Evolutionary conservation across 305 asterid genomes (phyloP).

Genomic region (Fraxinus floribunda): DNA sequence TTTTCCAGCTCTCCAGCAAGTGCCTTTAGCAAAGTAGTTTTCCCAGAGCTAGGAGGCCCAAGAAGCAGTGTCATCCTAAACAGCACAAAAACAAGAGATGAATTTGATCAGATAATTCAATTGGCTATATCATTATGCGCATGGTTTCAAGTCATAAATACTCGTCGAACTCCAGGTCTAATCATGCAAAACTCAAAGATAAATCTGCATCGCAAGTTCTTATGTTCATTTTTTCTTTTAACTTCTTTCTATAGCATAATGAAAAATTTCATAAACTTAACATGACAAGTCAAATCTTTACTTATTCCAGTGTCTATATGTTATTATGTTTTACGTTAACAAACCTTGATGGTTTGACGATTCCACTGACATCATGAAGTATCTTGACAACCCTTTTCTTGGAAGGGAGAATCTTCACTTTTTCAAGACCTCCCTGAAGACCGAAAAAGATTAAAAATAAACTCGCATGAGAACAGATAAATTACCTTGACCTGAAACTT

Average conservation of each 20-base stretch:
- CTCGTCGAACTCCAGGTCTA: neutral
- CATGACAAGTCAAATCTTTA: neutral
- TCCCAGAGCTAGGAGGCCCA: constrained; percentile 98
- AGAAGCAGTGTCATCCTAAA: constrained; percentile 88
- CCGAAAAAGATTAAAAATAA: neutral
- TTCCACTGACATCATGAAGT: constrained; percentile 70
- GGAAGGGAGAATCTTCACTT: constrained; percentile 67
- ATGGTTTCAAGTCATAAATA: neutral
- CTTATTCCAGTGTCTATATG: neutral
- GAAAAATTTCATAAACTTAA: neutral
- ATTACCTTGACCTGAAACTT: neutral
- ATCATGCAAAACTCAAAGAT: neutral
- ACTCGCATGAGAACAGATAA: neutral
- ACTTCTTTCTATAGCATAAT: neutral
- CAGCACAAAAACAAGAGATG: neutral
- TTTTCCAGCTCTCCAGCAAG: constrained; percentile 73
- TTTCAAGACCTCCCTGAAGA: constrained; percentile 62
- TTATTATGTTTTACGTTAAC: constrained; percentile 13
- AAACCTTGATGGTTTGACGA: constrained; percentile 82
- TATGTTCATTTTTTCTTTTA: neutral
- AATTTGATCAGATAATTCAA: constrained; percentile 5
- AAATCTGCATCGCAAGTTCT: neutral
- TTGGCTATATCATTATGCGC: neutral
- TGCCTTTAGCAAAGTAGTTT: constrained; percentile 75
- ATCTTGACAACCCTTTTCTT: constrained; percentile 66